Percentiles rank a stretch among this genome's conserved stretches.
Evolutionary conservation across 495 filamentous ascomycete genomes (phyloP).

Genomic region (Pseudomonodictys pantanalensis): DNA sequence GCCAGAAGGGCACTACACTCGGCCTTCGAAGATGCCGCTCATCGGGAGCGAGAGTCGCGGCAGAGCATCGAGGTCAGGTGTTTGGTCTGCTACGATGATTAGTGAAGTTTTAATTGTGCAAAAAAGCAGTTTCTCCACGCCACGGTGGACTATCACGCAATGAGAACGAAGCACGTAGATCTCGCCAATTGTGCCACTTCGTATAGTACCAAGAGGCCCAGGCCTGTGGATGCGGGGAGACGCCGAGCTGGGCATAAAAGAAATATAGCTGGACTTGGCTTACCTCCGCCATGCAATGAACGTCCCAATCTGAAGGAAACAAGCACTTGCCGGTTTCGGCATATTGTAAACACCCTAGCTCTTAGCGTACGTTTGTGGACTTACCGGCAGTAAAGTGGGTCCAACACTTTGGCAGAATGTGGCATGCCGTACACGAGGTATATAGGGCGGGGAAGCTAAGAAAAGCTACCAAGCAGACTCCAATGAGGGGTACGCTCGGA

Average conservation of each 20-base stretch:
- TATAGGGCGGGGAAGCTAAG: conserved; percentile 19
- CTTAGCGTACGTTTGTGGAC: neutral
- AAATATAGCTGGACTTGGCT: neutral
- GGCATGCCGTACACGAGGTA: conserved; percentile 8
- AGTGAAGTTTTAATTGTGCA: conserved; percentile 1
- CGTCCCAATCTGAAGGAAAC: conserved; percentile 6
- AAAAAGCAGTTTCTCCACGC: neutral
- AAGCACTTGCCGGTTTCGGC: conserved; percentile 1
- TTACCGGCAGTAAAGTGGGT: conserved; percentile 17
- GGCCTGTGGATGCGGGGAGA: conserved; percentile 11
- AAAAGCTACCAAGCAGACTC: conserved; percentile 6
- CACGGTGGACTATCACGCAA: too few relatives aligned
- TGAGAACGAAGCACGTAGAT: neutral
- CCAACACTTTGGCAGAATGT: conserved; percentile 25
- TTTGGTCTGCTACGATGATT: conserved; percentile 61
- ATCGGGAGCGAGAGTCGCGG: conserved; percentile 48
- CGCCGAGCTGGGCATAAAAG: neutral
- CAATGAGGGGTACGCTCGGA: conserved; percentile 1
- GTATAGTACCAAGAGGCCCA: conserved; percentile 18
- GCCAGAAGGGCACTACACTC: conserved; percentile 70
- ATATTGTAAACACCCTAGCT: conserved; percentile 6
- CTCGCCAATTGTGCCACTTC: conserved; percentile 3
- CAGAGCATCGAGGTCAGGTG: conserved; percentile 91
- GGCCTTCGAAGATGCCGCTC: conserved; percentile 72
- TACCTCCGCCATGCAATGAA: neutral